Base-by-base conservation (phyloP, 169 alveolate species). In the Plasmodium inui region DNA sequence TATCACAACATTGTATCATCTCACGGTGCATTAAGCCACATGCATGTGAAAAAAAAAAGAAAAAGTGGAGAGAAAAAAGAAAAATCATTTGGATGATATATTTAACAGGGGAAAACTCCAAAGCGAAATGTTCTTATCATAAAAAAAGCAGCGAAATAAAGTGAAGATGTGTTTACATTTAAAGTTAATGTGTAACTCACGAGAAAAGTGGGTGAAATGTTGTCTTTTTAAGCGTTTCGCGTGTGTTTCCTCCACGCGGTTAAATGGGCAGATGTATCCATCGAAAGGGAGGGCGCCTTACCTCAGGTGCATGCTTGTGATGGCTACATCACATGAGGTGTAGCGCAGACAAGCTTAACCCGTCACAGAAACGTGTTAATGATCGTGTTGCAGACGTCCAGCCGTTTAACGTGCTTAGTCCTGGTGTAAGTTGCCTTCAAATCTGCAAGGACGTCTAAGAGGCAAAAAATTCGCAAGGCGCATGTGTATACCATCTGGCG, bases 361-460 rank as follows among this genome's bases (percentile, higher is more conserved):
- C 30, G 5, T 55, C 67, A 85, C 53, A 73, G 32, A 85, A 74
- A 85, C 8, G 81, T 85, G 39, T 34, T 85, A 22, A 85, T 85
- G 50, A 85, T 74, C 39, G 19, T 22, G 61, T 85, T 85, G 22
- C 93, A 85, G 14, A 85, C 85, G 5, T 85, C 93, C 70, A 85
- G 37, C 44, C 93, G 50, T 34, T 85, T 85, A 32, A 85, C 93
- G 70, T 74, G 93, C 22, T 85, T 72, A 7, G 93, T 85, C 79
- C 84, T 72, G 26, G 84, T 53, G 41, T 85, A 85, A 28, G 61
- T 32, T 73, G 32, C 81, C 70, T 57, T 85, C 82, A 85, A 74
- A 41, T 41, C 46, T 53, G 17, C 61, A 26, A 85, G 67, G 28
- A 74, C 41, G n/a, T 74, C 93, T 85, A 85, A 73, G 67, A 12